phyloP scores from a whole-genome alignment of 1,284 basidiomycete species.

The Melampsora abietis-canadensis region DNA sequence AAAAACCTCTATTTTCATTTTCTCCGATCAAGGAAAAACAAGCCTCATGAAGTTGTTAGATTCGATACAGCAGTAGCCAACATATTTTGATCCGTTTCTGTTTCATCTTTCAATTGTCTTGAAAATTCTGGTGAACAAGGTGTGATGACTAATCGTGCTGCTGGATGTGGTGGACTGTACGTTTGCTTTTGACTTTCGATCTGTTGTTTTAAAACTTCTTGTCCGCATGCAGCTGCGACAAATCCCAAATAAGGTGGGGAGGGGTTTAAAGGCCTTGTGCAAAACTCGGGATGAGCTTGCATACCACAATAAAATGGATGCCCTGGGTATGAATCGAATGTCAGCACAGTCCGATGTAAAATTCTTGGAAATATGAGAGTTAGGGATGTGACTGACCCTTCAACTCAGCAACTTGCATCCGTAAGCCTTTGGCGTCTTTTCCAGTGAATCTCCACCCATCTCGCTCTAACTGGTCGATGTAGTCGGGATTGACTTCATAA shows the following conservation, averaged over 20 bases:
- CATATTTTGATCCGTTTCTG: neutral
- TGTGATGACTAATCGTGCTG: constrained; percentile 10
- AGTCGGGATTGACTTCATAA: constrained; percentile 92
- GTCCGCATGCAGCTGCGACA: constrained; percentile 76
- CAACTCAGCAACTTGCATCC: constrained; percentile 95
- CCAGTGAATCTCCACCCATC: constrained; percentile 82
- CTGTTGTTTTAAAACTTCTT: constrained; percentile 68
- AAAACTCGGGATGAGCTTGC: constrained; percentile 98
- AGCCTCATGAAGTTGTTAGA: too few species aligned
- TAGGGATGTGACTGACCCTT: constrained; percentile 59
- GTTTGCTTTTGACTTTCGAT: constrained; percentile 63
- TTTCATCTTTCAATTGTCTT: constrained; percentile 7
- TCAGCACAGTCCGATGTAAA: neutral
- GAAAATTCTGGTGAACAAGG: constrained; percentile 5
- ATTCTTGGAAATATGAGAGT: too few species aligned
- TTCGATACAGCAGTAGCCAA: too few species aligned
- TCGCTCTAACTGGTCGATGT: constrained; percentile 69
- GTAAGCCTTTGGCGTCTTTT: constrained; percentile 89
- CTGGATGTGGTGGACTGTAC: constrained; percentile 60
- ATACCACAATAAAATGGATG: constrained; percentile 94
- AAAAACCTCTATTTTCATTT: too few species aligned
- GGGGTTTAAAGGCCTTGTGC: constrained; percentile 95
- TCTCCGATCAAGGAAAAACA: too few species aligned
- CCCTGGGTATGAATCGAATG: constrained; percentile 57
- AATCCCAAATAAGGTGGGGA: constrained; percentile 96